Percentiles rank a stretch among this genome's conserved stretches.
phyloP scores from a whole-genome alignment of 495 filamentous ascomycete genomes.

The Penicillium egyptiacum region DNA sequence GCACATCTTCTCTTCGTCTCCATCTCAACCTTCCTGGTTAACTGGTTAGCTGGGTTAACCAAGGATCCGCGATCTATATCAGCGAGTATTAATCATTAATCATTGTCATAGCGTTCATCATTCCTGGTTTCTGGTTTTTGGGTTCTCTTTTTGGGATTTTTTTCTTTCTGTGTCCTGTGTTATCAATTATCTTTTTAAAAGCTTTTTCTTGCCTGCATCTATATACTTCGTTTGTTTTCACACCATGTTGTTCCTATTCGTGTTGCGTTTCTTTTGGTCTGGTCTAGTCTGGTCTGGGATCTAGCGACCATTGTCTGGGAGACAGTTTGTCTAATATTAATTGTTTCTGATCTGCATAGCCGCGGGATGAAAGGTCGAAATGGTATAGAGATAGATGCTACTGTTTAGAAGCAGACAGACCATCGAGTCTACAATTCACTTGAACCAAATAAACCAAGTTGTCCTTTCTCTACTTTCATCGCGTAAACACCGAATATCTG shows the following conservation, averaged over 20 bases:
- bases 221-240: neutral
- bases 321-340: constrained; percentile 14
- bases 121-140: constrained; percentile 11
- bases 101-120: constrained; percentile 17
- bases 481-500: neutral
- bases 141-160: neutral
- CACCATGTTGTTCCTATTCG: neutral
- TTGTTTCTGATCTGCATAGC: constrained; percentile 9
- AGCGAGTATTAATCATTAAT: constrained; percentile 31
- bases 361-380: constrained; percentile 1
- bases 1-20: neutral
- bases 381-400: constrained; percentile 1
- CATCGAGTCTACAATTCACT: neutral
- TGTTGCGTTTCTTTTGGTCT: constrained; percentile 7
- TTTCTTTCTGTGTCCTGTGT: constrained; percentile 2
- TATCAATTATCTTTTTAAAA: constrained; percentile 6
- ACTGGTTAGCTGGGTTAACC: constrained; percentile 20
- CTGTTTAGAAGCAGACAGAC: neutral
- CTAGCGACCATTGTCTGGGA: constrained; percentile 8
- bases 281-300: constrained; percentile 7
- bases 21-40: constrained; percentile 7
- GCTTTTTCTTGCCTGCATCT: neutral
- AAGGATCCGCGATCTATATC: constrained; percentile 13
- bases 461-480: neutral
- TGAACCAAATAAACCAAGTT: constrained; percentile 1